Evolutionary conservation across 1,284 basidiomycete species (phyloP).

Genomic region (Heterobasidion occidentale): DNA sequence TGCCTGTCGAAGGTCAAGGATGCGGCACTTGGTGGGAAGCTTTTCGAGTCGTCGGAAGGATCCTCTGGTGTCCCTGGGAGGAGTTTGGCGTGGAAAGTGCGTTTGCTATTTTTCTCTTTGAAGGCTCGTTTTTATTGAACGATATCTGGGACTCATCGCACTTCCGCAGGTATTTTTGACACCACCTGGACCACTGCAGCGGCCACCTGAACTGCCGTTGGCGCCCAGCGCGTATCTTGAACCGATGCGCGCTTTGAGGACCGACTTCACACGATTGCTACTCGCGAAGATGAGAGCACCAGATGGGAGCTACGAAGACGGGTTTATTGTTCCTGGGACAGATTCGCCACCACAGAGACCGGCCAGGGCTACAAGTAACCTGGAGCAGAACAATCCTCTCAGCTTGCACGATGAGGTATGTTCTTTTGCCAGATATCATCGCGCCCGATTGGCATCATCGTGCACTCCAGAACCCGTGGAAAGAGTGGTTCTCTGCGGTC

Average conservation of each 20-base stretch:
- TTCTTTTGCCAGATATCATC: background rate
- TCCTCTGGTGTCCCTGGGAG: constrained; percentile 48
- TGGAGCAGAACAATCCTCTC: constrained; percentile 79
- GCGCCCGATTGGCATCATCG: background rate
- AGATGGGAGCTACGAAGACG: constrained; percentile 70
- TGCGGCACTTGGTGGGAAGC: constrained; percentile 48
- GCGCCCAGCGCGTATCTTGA: constrained; percentile 31
- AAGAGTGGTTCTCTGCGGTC: constrained; percentile 81
- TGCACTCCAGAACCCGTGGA: constrained; percentile 76
- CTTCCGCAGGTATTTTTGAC: constrained; percentile 51
- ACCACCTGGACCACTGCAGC: constrained; percentile 47
- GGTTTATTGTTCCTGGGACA: constrained; percentile 47
- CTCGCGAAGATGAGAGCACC: constrained; percentile 67
- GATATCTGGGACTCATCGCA: constrained; percentile 1
- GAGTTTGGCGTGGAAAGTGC: constrained; percentile 76
- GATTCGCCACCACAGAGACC: constrained; percentile 28
- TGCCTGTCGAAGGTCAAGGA: constrained; percentile 60
- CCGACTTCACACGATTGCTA: constrained; percentile 42
- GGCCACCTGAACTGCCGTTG: constrained; percentile 34
- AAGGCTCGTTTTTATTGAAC: constrained; percentile 1
- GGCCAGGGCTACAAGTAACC: constrained; percentile 28
- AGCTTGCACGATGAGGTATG: constrained; percentile 73
- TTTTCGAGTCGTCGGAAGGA: constrained; percentile 36
- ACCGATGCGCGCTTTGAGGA: constrained; percentile 38
- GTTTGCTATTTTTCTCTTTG: constrained; percentile 6